These are phyloP conservation scores for Daldinia bambusicola DNA, from an alignment of 495 filamentous ascomycete genomes.

Conservation along the genomic window DNA sequence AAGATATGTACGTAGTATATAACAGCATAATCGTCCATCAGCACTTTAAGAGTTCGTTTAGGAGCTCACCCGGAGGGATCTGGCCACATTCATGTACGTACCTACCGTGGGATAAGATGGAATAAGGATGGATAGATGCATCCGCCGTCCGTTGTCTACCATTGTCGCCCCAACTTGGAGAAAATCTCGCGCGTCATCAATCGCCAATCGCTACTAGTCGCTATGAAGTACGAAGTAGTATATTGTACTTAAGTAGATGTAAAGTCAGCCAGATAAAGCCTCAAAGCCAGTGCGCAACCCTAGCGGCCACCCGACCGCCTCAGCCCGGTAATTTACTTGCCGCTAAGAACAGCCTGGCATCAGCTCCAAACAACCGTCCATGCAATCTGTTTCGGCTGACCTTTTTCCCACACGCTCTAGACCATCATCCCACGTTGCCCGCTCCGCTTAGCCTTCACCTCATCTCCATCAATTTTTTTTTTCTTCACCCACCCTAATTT, in stretches of 20 bases:
- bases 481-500: slow-evolving; percentile 36
- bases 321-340: slow-evolving; percentile 48
- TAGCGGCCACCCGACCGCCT: slow-evolving; percentile 38
- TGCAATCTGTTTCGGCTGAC: slow-evolving; percentile 45
- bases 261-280: slow-evolving; percentile 29
- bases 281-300: slow-evolving; percentile 30
- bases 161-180: slow-evolving; percentile 28
- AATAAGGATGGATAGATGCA: background rate
- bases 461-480: slow-evolving; percentile 24
- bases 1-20: slow-evolving; percentile 27
- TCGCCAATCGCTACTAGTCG: slow-evolving; percentile 4
- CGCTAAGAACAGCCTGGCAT: slow-evolving; percentile 45
- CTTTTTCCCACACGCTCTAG: slow-evolving; percentile 41
- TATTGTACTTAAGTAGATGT: background rate
- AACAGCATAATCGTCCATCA: slow-evolving; percentile 25
- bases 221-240: background rate
- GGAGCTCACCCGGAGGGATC: slow-evolving; percentile 37
- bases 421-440: slow-evolving; percentile 41
- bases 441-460: slow-evolving; percentile 37
- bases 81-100: slow-evolving; percentile 7
- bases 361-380: slow-evolving; percentile 43
- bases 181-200: slow-evolving; percentile 4
- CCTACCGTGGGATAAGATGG: slow-evolving; percentile 1
- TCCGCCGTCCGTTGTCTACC: background rate
- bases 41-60: slow-evolving; percentile 22